Base-by-base conservation (phyloP, 805 yeast species). In the Schwanniomyces vanrijiae region DNA sequence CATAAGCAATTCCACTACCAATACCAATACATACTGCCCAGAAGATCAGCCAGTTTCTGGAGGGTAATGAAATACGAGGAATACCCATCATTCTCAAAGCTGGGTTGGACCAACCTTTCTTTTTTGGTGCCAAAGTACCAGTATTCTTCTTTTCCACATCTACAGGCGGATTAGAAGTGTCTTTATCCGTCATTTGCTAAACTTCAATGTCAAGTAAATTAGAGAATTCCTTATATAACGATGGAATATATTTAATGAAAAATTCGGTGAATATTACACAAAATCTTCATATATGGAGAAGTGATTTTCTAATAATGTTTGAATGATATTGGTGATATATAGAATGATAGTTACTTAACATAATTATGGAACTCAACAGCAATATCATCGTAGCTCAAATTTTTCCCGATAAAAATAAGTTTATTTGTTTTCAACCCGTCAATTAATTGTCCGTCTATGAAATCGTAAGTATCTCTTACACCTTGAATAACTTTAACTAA, bases 1-100 rank as follows among this genome's bases (percentile, higher is more conserved):
- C 99, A 67, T 89, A 90, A 13, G 77, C 77, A 25, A 83, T 76
- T 10, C 92, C 89, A n/a, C 96, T 92, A 2, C 87, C 75, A 31
- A 86, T 68, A 1, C 77, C 68, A 1, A 84, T 82, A 1, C 87
- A 62, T 6, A 88, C 81, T 0, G 84, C 61, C 88, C 96, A 86
- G 66, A 94, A 94, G 31, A 90, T 88, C 73, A 81, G 66, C 99
- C 98, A 92, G 69, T 92, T 94, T 52, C 97, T 76, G 0, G 96
- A 85, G 0, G 99, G 99, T 11, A 94, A 69, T 33, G 85, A 78
- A 19, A 90, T 56, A 11, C 84, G 68, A 4, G 90, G 88, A 41
- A 92, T 78, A 0, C 98, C 98, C 88, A 92, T 80, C 59, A 89
- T 86, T 52, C 80, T 69, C 40, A 91, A 77, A 1, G 95, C 96